Evolutionary conservation across 139 green algal genomes (phyloP).

Genomic region (Chlamydomonas schloesseri): DNA sequence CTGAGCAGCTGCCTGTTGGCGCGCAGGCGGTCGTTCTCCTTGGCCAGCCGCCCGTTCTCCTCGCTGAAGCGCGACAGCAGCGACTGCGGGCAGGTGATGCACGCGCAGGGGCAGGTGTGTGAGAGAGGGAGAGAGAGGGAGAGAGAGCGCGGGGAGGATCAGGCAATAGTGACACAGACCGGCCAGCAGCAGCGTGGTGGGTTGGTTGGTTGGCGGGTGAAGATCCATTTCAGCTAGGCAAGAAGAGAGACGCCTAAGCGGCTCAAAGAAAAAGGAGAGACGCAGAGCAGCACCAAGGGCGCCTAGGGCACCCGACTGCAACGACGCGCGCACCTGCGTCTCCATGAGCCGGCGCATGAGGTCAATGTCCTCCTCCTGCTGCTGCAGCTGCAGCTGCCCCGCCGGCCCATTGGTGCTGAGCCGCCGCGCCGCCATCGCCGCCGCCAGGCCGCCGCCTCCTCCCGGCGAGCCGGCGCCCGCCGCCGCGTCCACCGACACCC

Average conservation of each 20-base stretch:
- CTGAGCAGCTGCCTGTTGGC: constrained; percentile 36
- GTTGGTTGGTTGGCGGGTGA: no score
- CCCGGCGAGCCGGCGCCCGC: neutral
- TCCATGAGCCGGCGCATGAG: constrained; percentile 60
- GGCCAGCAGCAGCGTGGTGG: no score
- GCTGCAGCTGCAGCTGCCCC: neutral
- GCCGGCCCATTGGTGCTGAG: neutral
- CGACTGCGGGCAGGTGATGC: constrained; percentile 52
- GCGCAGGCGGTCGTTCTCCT: constrained; percentile 71
- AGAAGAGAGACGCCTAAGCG: no score
- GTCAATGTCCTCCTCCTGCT: constrained; percentile 19
- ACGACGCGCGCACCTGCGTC: constrained; percentile 50
- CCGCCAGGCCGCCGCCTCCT: neutral
- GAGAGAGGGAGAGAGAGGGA: no score
- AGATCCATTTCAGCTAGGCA: no score
- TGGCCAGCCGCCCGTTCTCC: constrained; percentile 79
- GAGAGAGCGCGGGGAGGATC: no score
- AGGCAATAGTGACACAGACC: no score
- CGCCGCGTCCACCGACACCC: neutral
- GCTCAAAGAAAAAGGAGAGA: no score
- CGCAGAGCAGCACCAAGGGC: no score
- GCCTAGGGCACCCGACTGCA: no score
- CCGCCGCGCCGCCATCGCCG: neutral
- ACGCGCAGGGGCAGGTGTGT: no score
- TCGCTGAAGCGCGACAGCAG: constrained; percentile 66